A percentile compares a stretch with the other conserved stretches of the same genome.
These are phyloP conservation scores for Linnemannia exigua DNA, from an alignment of 192 early-diverging fungal species.

Conservation along the genomic window DNA sequence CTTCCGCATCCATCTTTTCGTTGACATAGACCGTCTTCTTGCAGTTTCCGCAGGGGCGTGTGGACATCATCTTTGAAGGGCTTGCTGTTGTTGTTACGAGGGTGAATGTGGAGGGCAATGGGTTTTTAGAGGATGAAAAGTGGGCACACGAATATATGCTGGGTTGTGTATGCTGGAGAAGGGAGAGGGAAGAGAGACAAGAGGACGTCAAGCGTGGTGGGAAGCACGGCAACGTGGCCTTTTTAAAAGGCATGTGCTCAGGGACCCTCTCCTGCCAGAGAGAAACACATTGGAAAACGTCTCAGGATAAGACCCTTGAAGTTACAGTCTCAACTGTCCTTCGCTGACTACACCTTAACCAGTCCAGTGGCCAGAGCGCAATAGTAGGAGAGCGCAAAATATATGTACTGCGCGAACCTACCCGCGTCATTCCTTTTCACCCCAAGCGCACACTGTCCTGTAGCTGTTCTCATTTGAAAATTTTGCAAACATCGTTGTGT, in stretches of 20 bases:
- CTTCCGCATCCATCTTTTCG: conserved; percentile 48
- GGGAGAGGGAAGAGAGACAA: background rate
- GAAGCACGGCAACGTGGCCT: background rate
- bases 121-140: background rate
- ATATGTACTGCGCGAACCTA: background rate
- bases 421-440: background rate
- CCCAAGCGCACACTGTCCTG: background rate
- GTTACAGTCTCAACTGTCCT: background rate
- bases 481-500: too few species aligned
- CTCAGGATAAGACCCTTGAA: background rate
- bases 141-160: too few species aligned
- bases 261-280: background rate
- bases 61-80: conserved; percentile 37
- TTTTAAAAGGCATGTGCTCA: background rate
- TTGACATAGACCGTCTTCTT: conserved; percentile 54
- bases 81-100: background rate
- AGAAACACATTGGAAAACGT: background rate
- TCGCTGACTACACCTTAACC: background rate
- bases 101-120: too few species aligned
- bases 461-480: background rate
- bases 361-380: too few species aligned
- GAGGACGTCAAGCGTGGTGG: background rate
- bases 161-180: too few species aligned
- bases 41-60: conserved; percentile 45
- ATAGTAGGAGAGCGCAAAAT: too few species aligned